phyloP scores from a whole-genome alignment of 805 yeast genomes.

The Brettanomyces naardenensis region DNA sequence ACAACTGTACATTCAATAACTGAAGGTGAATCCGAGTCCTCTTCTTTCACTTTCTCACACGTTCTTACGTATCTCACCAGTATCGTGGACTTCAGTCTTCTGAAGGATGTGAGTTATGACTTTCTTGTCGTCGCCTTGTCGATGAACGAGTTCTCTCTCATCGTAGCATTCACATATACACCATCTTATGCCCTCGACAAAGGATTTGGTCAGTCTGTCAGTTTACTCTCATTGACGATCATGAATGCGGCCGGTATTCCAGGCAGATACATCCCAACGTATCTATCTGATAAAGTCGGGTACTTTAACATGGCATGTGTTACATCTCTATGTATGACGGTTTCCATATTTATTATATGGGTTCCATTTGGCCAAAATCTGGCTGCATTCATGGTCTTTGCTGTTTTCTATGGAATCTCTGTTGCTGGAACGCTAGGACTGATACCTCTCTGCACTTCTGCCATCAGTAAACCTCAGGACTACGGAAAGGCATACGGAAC shows the following conservation, averaged over 20 bases:
- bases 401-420: conserved; percentile 49
- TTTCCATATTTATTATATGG: conserved; percentile 48
- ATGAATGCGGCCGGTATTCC: conserved; percentile 32
- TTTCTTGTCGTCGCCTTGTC: conserved; percentile 34
- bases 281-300: conserved; percentile 37
- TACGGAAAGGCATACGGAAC: conserved; percentile 71
- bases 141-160: conserved; percentile 39
- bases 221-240: conserved; percentile 30
- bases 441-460: conserved; percentile 61
- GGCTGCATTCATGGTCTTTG: conserved; percentile 41
- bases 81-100: conserved; percentile 30
- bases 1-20: neutral
- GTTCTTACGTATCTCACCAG: conserved; percentile 14
- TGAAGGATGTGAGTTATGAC: conserved; percentile 29
- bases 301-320: conserved; percentile 33
- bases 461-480: conserved; percentile 52
- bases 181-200: conserved; percentile 44
- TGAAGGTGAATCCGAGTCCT: too few relatives aligned
- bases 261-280: conserved; percentile 40
- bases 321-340: conserved; percentile 30
- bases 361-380: conserved; percentile 48
- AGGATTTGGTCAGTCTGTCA: conserved; percentile 24
- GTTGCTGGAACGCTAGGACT: conserved; percentile 56
- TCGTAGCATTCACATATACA: conserved; percentile 41
- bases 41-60: too few relatives aligned